Evolutionary conservation across 805 yeast genomes (phyloP), one percentile per base, ranked within the genome.

Genomic region (Saccharomycopsis babjevae): DNA sequence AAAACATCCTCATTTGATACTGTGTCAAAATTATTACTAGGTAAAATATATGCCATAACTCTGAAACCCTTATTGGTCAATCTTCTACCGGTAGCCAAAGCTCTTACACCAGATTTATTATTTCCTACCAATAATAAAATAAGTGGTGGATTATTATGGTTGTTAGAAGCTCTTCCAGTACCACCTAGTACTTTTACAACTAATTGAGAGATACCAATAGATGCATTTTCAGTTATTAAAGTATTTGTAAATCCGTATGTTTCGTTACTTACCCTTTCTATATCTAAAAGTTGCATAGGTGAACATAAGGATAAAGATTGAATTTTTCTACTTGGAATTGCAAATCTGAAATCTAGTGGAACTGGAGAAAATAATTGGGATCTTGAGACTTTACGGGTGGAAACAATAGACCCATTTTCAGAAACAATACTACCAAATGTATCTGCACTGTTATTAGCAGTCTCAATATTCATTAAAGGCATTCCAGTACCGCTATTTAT

Each of bases 101-200:
- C 91, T 61, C 89, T 76, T 5, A 84, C 79, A 25, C 96, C 96
- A 25, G 93, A 79, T 60, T 85, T 76, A 60, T 84, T 84, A 67
- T 86, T 86, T n/a, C 96, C 94, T 3, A 82, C 83, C 32, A 90
- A 74, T 1, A 86, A 73, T 15, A 90, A 74, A 2, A 88, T 85
- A 59, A 89, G 73, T 1, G 97, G 97, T 8, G 91, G 88, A 20
- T 88, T 77, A 69, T 91, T 90, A 68, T 85, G 89, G n/a, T 77
- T 74, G 34, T 78, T 75, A 43, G 83, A 78, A 61, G 89, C 76
- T 66, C 97, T 77, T 6, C 82, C 77, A 11, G 80, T 71, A 0
- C 96, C 96, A 13, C 96, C 91, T 22, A 91, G 75, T 20, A 83
- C 79, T 58, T 79, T 76, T 32, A 85, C 75, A 1, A 87, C 78